Base-by-base conservation (phyloP, 257 asterid species). In the Pogostemon cablin region DNA sequence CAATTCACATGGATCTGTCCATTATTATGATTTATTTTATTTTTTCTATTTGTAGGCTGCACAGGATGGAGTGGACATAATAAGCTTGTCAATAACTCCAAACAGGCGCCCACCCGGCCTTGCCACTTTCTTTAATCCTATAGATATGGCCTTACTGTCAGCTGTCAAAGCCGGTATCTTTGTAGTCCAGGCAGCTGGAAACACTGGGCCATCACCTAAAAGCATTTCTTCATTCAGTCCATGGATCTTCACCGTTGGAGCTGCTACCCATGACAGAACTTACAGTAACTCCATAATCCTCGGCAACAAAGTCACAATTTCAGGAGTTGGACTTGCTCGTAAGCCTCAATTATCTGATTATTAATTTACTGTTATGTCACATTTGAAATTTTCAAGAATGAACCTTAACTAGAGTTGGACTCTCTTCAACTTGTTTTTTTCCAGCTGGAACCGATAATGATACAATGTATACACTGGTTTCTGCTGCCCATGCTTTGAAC, bases 301-400 rank as follows among this genome's bases (percentile, higher is more conserved):
- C 5, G 99, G 99, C 57, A 95, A 86, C 82, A 91, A 91, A 71
- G 20, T 86, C 73, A 89, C 99, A 52, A 82, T 95, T 58, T 48
- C 85, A 3, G 99, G 99, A 78, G 99, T 91, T 74, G 99, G 99
- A 49, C 96, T 95, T 56, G 99, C 99, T 54, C 86, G 99, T 95
- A 88, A 89, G 99, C 81, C 65, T 39, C 41, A 49, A 48, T 4
- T 77, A 41, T 52, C 56, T 48, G 20, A 37, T 42, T 47, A 11
- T 58, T 11, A 3, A 39, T 58, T 46, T 65, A 15, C 40, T 17
- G 17, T 46, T 25, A 11, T 32, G 1, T 20, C 11, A 42, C 40
- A 17, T 32, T 6, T 63, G 9, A 17, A 59, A 44, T 5, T 7
- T 15, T 65, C 38, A 65, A 54, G 11, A 46, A 55, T 4, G 20